phyloP scores from a whole-genome alignment of 2,329 filamentous ascomycete genomes.

The Microcera coccophila region DNA sequence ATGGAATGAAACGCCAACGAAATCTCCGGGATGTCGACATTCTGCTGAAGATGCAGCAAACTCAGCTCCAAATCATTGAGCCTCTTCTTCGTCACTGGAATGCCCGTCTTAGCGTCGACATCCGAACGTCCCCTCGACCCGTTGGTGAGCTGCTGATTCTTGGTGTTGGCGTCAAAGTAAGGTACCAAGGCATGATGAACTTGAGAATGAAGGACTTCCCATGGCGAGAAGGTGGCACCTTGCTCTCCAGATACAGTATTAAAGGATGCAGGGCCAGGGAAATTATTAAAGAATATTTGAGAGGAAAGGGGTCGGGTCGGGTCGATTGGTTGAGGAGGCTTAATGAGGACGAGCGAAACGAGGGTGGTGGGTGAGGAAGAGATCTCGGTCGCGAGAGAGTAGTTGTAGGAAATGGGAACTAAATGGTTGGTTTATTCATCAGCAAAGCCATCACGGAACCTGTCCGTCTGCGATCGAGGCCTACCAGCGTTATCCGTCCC shows the following conservation, averaged over 20 bases:
- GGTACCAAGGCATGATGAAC: slow-evolving; percentile 88
- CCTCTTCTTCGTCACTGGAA: slow-evolving; percentile 95
- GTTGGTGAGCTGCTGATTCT: slow-evolving; percentile 65
- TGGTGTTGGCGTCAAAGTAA: slow-evolving; percentile 96
- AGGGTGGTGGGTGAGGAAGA: slow-evolving; percentile 74
- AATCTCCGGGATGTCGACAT: slow-evolving; percentile 94
- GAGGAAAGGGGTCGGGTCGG: slow-evolving; percentile 74
- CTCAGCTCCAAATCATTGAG: slow-evolving; percentile 91
- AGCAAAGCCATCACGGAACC: slow-evolving; percentile 5
- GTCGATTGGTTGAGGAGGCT: slow-evolving; percentile 84
- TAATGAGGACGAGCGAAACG: slow-evolving; percentile 83
- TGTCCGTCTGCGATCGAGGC: slow-evolving; percentile 14
- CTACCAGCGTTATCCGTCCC: slow-evolving; percentile 44
- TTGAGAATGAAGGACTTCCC: slow-evolving; percentile 87
- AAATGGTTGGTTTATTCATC: slow-evolving; percentile 12
- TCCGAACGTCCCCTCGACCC: slow-evolving; percentile 71
- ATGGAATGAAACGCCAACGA: slow-evolving; percentile 83
- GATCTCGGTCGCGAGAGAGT: slow-evolving; percentile 78
- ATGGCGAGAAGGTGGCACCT: slow-evolving; percentile 72
- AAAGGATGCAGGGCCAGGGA: slow-evolving; percentile 74
- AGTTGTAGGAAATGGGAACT: slow-evolving; percentile 61
- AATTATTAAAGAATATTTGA: slow-evolving; percentile 89
- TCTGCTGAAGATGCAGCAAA: slow-evolving; percentile 88
- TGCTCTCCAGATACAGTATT: slow-evolving; percentile 65
- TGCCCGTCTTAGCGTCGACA: slow-evolving; percentile 86